These are phyloP conservation scores for Epicoccum sorghinum DNA, from an alignment of 2,329 filamentous ascomycete species.

Conservation along the genomic window DNA sequence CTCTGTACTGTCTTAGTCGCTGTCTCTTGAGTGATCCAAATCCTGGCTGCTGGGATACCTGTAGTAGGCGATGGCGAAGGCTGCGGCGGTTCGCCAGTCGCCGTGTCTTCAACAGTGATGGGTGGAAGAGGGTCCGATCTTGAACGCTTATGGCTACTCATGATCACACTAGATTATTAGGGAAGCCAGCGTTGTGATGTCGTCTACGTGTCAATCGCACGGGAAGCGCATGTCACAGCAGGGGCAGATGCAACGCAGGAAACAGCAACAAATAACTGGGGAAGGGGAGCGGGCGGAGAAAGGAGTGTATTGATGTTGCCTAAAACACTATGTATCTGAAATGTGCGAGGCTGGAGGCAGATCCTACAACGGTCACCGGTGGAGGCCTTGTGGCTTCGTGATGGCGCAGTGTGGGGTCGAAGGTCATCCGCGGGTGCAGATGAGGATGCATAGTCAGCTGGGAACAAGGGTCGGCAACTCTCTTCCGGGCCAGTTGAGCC, in stretches of 20 bases:
- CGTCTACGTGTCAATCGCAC: not conserved
- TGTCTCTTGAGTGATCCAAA: too few species aligned
- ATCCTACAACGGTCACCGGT: constrained; percentile 4
- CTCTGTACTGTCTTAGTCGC: constrained; percentile 10
- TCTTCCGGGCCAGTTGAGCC: constrained; percentile 9
- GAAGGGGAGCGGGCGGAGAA: not conserved
- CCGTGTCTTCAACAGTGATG: constrained; percentile 45
- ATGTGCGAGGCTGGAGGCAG: not conserved
- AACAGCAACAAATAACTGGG: not conserved
- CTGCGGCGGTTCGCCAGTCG: constrained; percentile 26
- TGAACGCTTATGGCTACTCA: constrained; percentile 15
- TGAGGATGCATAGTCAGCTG: constrained; percentile 11
- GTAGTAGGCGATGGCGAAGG: constrained; percentile 31
- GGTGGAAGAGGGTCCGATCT: constrained; percentile 37
- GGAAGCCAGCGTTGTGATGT: not conserved
- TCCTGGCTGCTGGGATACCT: constrained; percentile 13
- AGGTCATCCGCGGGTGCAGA: constrained; percentile 8
- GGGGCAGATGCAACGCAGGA: not conserved
- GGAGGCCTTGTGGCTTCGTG: constrained; percentile 12
- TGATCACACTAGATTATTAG: constrained; percentile 1
- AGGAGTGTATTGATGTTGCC: constrained; percentile 2
- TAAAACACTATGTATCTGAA: not conserved
- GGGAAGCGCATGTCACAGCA: constrained; percentile 6
- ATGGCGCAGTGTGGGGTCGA: constrained; percentile 13
- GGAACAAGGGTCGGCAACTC: constrained; percentile 8